Conservation (phyloP, 768 basidiomycete genomes). For the Terana coerulea region DNA sequence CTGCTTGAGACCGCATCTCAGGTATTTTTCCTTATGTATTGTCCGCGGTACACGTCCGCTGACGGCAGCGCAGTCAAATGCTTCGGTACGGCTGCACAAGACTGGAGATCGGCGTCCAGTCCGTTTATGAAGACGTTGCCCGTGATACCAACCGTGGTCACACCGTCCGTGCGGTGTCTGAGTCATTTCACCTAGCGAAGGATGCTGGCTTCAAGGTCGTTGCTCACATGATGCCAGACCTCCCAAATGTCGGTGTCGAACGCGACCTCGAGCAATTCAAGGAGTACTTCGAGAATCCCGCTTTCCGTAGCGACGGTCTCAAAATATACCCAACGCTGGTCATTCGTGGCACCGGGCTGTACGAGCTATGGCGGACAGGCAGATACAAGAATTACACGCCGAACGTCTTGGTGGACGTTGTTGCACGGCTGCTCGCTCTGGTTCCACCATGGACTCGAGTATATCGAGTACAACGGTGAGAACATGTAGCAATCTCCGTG, state of each 20-base stretch:
- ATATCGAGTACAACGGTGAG: conserved; percentile 92
- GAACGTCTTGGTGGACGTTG: conserved; percentile 97
- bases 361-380: conserved; percentile 96
- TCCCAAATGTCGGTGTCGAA: conserved; percentile 96
- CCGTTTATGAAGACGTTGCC: conserved; percentile 98
- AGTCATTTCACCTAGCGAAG: conserved; percentile 96
- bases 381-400: conserved; percentile 99
- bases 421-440: conserved; percentile 91
- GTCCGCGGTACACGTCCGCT: neutral
- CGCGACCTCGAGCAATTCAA: conserved; percentile 98
- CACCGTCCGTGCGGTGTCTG: conserved; percentile 94
- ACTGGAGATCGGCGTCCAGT: conserved; percentile 97
- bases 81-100: conserved; percentile 98
- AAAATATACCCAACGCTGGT: conserved; percentile 99
- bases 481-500: neutral
- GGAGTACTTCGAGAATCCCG: conserved; percentile 98
- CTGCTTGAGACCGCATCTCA: conserved; percentile 93
- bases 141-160: conserved; percentile 98
- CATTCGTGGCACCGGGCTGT: conserved; percentile 93
- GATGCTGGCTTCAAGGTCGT: conserved; percentile 99
- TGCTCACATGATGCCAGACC: conserved; percentile 99
- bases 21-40: conserved; percentile 38
- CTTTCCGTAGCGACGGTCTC: conserved; percentile 93
- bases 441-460: conserved; percentile 99
- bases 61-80: conserved; percentile 87